Evolutionary conservation across 805 yeast species (phyloP), one percentile per base, ranked within the genome.

Genomic region (Kuraishia capsulata): DNA sequence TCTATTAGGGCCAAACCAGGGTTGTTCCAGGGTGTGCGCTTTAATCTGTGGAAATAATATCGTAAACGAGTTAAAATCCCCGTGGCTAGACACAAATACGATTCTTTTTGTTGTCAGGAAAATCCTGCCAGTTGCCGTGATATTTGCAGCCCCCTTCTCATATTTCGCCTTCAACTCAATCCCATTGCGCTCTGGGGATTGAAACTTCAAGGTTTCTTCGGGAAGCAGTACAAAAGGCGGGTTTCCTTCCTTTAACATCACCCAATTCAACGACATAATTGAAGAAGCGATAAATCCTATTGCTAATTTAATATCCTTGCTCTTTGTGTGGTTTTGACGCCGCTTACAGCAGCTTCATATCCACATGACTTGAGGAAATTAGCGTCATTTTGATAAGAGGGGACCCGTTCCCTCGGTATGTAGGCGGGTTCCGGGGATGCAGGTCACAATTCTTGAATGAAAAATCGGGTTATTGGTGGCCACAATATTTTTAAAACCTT

Each of bases 1-100:
- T 47, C 62, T 67, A 43, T 71, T 73, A 17, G 74, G 61, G 0
- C 79, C 79, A 46, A 73, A 66, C 76, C 76, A 71, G 1, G 77
- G 76, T 20, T 70, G 58, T 39, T 64, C 61, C 35, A 71, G 46
- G 38, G 59, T 56, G 45, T 66, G 67, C 0, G 65, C 50, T 4
- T 44, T 32, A 2, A 54, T 36, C 29, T 51, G 58, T 1, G 30
- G 38, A 33, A 67, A 61, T 4, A 62, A 60, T 4, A 73, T 43
- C 40, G 59, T 53, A 45, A 73, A 71, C 4, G 65, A 55, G 14
- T 62, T 57, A 9, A 67, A 51, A 42, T 68, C 73, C 2, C 72
- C 73, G 35, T 58, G 65, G 3, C 51, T 61, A 0, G 67, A 56
- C 3, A 71, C 49, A 36, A 56, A 60, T 6, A 71, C 61, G 0